Evolutionary conservation across 306 rosid species (phyloP), one percentile per base, ranked within the genome.

Genomic region (Corylus heterophylla): DNA sequence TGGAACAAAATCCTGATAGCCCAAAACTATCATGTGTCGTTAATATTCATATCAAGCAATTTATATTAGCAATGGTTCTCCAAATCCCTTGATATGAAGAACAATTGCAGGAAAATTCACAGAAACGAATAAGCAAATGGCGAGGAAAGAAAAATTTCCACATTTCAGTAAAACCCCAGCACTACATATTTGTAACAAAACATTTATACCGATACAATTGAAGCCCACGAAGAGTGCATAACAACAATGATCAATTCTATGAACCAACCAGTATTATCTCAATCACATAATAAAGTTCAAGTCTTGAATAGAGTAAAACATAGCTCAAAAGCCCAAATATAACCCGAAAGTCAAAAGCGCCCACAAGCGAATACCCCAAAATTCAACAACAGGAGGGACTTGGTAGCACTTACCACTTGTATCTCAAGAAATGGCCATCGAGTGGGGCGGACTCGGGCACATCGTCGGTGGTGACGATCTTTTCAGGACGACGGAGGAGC

Each of bases 361-460:
- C 29, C 72, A 35, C 29, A 18, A 51, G 22, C 5, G 73, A 16
- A 14, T 20, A 48, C 5, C 51, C 62, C 13, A 20, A 14, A 17
- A 29, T 54, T 45, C 25, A 54, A 22, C 14, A 42, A 37, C 27
- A 64, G 1, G 5, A 13, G 55, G 37, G 49, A 70, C 75, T 20
- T 4, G 67, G 69, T 1, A 17, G 25, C 20, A 90, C 98, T 77
- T 8, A 96, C 99, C 99, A 96, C 85, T 92, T 93, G 80, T 96
- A 96, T 16, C 93, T 93, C 83, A 96, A 59, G 86, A 89, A 96
- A 81, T 93, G 91, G 47, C 99, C 98, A 3, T 90, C 98, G 52
- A 91, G 25, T 5, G 97, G 94, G 6, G 93, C 81, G 9, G 89
- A 76, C 84, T 96, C 99, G 1, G 94, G 90, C 52, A 90, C 93